A percentile compares a stretch with the other conserved stretches of the same genome.
Evolutionary conservation across 306 rosid genomes (phyloP).

Genomic region (Glycine soja): DNA sequence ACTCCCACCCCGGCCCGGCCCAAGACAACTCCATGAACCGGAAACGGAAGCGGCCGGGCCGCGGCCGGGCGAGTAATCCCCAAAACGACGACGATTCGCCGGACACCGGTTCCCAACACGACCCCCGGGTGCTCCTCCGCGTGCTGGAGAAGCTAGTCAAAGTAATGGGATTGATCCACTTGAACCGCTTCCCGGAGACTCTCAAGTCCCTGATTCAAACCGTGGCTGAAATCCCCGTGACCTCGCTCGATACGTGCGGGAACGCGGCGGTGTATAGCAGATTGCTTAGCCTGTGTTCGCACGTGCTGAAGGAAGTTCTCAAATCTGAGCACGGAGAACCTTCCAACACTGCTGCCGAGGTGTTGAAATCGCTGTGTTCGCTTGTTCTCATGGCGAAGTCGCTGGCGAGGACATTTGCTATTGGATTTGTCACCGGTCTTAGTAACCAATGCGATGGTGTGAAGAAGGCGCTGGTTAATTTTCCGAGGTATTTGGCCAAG

Average conservation of each 20-base stretch:
- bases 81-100: conserved; percentile 20
- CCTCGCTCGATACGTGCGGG: conserved; percentile 55
- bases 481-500: conserved; percentile 70
- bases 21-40: conserved; percentile 30
- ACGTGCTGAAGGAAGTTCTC: conserved; percentile 63
- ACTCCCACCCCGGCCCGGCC: neutral
- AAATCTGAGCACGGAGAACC: conserved; percentile 75
- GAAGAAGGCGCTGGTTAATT: conserved; percentile 72
- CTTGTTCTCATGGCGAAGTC: conserved; percentile 71
- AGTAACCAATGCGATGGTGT: conserved; percentile 55
- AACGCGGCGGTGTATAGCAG: conserved; percentile 53
- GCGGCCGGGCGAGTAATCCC: conserved; percentile 1
- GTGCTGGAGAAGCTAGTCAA: conserved; percentile 69
- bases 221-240: conserved; percentile 60
- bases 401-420: conserved; percentile 67
- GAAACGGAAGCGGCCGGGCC: conserved; percentile 53
- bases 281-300: conserved; percentile 57
- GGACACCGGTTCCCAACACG: conserved; percentile 43
- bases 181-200: conserved; percentile 85
- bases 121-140: conserved; percentile 55
- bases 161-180: conserved; percentile 69
- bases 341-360: conserved; percentile 69
- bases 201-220: conserved; percentile 77
- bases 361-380: conserved; percentile 63
- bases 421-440: conserved; percentile 57